Percentiles rank a stretch among this genome's conserved stretches.
Evolutionary conservation across 176 grass and related monocot genomes (phyloP).

Genomic region (Puya raimondii): DNA sequence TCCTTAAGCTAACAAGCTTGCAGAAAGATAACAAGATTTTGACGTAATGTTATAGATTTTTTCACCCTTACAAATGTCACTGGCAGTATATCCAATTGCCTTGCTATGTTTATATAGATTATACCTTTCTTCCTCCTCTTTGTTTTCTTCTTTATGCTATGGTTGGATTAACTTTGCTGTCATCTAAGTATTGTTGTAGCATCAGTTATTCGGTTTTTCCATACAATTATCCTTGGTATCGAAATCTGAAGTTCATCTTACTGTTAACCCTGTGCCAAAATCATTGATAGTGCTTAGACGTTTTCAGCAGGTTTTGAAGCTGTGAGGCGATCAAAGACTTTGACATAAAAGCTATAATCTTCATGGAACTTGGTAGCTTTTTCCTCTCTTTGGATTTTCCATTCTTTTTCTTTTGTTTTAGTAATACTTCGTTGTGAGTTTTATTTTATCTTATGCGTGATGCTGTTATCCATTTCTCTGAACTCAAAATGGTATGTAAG

Average conservation of each 20-base stretch:
- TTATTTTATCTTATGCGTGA: neutral
- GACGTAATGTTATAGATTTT: too few relatives aligned
- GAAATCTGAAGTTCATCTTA: neutral
- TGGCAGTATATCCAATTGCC: neutral
- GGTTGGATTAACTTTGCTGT: neutral
- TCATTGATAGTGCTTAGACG: neutral
- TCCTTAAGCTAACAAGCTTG: too few relatives aligned
- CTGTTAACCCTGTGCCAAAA: neutral
- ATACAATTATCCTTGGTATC: neutral
- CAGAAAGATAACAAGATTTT: too few relatives aligned
- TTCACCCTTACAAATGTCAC: neutral
- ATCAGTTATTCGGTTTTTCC: neutral
- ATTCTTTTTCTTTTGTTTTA: neutral
- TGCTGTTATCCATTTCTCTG: neutral
- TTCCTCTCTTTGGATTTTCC: neutral
- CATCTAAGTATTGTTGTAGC: neutral
- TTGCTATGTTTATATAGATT: neutral
- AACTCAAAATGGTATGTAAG: neutral
- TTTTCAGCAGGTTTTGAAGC: neutral
- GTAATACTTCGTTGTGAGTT: neutral
- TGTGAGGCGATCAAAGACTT: neutral
- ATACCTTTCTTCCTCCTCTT: neutral
- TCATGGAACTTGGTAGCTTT: slow-evolving; percentile 3
- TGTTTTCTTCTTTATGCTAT: neutral
- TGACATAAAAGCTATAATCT: neutral